Base-by-base conservation (phyloP, 2,329 filamentous ascomycete genomes). In the Aureobasidium pullulans region DNA sequence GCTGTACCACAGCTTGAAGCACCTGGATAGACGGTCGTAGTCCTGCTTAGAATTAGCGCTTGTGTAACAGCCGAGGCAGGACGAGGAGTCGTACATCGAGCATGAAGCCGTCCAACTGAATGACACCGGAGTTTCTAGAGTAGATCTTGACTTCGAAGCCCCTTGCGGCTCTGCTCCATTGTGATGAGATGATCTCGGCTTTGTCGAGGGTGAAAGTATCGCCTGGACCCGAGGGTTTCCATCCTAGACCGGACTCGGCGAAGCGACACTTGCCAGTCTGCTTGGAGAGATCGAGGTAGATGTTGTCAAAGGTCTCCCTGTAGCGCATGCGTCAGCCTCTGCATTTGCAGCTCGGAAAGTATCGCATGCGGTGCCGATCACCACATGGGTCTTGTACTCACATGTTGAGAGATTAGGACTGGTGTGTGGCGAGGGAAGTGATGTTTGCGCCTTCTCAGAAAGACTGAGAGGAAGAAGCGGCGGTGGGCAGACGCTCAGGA, bases 1-100 rank as follows among this genome's bases (percentile, higher is more conserved):
- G 76, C 90, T 94, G 76, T 97, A 99, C 90, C 93, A 97, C 70
- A 93, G 89, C 78, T 96, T 97, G 82, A 99, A 96, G 66, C 94
- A 84, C 73, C 96, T 96, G 76, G 80, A 83, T 13, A 96, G 79
- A 59, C 94, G 89, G 66, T 99, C 94, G 66, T 90, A 89, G 73
- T 99, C 93, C 81, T 90, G 68, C 15, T 3, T n/a, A 16, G 19
- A 49, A 43, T 66, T 34, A 70, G 61, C 39, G 3, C 13, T 28
- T 13, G 15, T 13, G 19, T 11, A 5, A 36, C 4, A 5, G n/a
- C 5, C 4, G 16, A 16, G 29, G 5, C 13, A 31, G 32, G 36
- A 9, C 42, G 5, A 16, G 29, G 36, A 28, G 23, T 59, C 73
- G 63, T 66, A 83, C 87, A 73, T 96, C 92, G 72, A 92, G 88